phyloP scores from a whole-genome alignment of 2,329 filamentous ascomycete genomes.

The Neonectria magnoliae region DNA sequence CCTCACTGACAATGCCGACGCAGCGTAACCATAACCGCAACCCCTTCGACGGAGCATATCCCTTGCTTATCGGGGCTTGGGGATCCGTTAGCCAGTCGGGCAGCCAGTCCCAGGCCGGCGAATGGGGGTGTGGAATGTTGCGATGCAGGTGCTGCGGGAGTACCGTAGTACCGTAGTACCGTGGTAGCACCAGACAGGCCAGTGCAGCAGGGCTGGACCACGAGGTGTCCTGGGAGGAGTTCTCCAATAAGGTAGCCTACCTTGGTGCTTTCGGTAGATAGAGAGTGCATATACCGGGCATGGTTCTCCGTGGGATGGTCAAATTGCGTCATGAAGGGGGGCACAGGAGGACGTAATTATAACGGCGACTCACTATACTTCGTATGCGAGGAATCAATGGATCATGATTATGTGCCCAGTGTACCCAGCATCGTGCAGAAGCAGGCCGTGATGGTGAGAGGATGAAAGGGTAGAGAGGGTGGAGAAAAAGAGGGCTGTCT shows the following conservation, averaged over 20 bases:
- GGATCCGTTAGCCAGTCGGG: not conserved
- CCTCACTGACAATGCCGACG: constrained; percentile 12
- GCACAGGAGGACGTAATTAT: no score
- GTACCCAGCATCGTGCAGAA: constrained; percentile 22
- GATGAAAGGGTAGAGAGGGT: not conserved
- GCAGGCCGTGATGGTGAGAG: constrained; percentile 13
- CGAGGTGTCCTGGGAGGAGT: constrained; percentile 14
- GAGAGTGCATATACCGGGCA: no score
- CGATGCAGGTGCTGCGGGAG: constrained; percentile 26
- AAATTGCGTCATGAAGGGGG: not conserved
- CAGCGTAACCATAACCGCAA: constrained; percentile 13
- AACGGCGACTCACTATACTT: no score
- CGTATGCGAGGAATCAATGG: no score
- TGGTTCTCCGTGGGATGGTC: not conserved
- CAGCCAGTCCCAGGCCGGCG: constrained; percentile 20
- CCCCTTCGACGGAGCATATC: constrained; percentile 21
- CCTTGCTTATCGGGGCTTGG: constrained; percentile 28
- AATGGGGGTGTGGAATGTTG: constrained; percentile 26
- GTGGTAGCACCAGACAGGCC: not conserved
- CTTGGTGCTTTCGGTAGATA: no score
- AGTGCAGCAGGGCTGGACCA: constrained; percentile 7
- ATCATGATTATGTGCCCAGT: no score
- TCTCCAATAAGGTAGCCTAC: not conserved
- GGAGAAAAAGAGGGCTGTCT: constrained; percentile 17
- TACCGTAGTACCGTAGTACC: not conserved